Evolutionary conservation across 768 basidiomycete species (phyloP).

Genomic region (Roridomyces roridus): DNA sequence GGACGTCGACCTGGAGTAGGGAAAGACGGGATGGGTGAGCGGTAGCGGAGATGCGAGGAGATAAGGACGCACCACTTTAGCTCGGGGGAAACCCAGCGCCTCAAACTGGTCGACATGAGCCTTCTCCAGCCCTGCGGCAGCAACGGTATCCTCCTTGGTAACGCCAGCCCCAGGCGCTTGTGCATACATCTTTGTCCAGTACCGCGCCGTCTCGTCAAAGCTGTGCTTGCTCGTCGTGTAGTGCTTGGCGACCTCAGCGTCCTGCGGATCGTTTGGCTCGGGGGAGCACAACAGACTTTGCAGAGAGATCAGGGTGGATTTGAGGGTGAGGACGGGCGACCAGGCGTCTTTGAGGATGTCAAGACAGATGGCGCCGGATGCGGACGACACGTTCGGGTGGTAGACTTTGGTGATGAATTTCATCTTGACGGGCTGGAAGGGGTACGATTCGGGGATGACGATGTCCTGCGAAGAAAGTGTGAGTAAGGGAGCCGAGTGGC

Average conservation of each 20-base stretch:
- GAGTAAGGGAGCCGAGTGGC: slow-evolving; percentile 1
- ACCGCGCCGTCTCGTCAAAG: slow-evolving; percentile 91
- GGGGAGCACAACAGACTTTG: slow-evolving; percentile 93
- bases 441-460: slow-evolving; percentile 88
- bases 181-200: slow-evolving; percentile 95
- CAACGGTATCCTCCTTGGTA: slow-evolving; percentile 65
- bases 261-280: slow-evolving; percentile 96
- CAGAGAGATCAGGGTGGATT: slow-evolving; percentile 93
- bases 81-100: slow-evolving; percentile 79
- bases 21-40: slow-evolving; percentile 1
- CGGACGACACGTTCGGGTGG: slow-evolving; percentile 94
- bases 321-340: slow-evolving; percentile 94
- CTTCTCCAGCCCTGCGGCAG: slow-evolving; percentile 82
- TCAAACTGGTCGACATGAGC: slow-evolving; percentile 88
- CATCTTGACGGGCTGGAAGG: slow-evolving; percentile 97
- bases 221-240: slow-evolving; percentile 86
- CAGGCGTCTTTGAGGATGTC: slow-evolving; percentile 91
- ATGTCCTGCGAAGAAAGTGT: slow-evolving; percentile 60
- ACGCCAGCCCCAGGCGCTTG: slow-evolving; percentile 43
- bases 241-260: slow-evolving; percentile 97
- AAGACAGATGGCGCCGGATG: slow-evolving; percentile 93
- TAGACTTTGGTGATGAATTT: slow-evolving; percentile 97
- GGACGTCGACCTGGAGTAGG: slow-evolving; percentile 75
- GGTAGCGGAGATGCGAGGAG: not conserved
- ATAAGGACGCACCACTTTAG: slow-evolving; percentile 77